phyloP scores from a whole-genome alignment of 2,329 filamentous ascomycete species.

The Fusarium keratoplasticum region DNA sequence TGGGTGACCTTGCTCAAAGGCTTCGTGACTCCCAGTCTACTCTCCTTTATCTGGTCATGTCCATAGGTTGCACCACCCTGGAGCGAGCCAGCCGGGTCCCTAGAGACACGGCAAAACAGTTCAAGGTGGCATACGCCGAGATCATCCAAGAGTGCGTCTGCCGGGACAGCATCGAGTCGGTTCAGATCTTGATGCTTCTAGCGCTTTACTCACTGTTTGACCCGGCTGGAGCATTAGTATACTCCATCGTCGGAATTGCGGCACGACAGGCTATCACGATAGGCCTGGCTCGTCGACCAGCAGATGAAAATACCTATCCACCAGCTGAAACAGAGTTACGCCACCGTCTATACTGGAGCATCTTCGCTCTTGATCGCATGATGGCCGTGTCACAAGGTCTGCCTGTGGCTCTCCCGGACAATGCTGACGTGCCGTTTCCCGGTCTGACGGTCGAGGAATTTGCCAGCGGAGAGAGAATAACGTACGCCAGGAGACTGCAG shows the following conservation, averaged over 20 bases:
- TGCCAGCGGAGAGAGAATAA: slow-evolving; percentile 47
- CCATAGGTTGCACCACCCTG: slow-evolving; percentile 55
- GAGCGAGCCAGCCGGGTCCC: slow-evolving; percentile 52
- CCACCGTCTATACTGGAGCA: slow-evolving; percentile 56
- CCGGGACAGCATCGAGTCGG: slow-evolving; percentile 47
- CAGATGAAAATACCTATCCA: slow-evolving; percentile 37
- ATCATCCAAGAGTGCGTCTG: slow-evolving; percentile 52
- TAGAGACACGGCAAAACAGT: slow-evolving; percentile 39
- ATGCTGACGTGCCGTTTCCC: slow-evolving; percentile 53
- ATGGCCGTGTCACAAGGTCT: slow-evolving; percentile 53
- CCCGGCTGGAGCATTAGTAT: slow-evolving; percentile 49
- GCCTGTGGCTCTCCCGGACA: slow-evolving; percentile 50
- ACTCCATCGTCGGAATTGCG: slow-evolving; percentile 51
- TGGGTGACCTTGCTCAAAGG: slow-evolving; percentile 24
- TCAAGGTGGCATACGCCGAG: slow-evolving; percentile 49
- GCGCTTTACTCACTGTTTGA: slow-evolving; percentile 56
- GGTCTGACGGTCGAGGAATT: slow-evolving; percentile 57
- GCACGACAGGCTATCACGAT: slow-evolving; percentile 50
- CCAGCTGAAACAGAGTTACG: slow-evolving; percentile 44
- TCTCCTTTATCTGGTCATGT: slow-evolving; percentile 54
- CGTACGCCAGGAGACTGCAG: slow-evolving; percentile 52
- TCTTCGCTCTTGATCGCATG: slow-evolving; percentile 56
- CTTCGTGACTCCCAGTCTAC: slow-evolving; percentile 31
- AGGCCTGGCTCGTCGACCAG: slow-evolving; percentile 46
- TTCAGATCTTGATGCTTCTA: slow-evolving; percentile 54